Percentiles rank a stretch among this genome's conserved stretches.
Evolutionary conservation across 1,284 basidiomycete genomes (phyloP).

Genomic region (Trametes versicolor): DNA sequence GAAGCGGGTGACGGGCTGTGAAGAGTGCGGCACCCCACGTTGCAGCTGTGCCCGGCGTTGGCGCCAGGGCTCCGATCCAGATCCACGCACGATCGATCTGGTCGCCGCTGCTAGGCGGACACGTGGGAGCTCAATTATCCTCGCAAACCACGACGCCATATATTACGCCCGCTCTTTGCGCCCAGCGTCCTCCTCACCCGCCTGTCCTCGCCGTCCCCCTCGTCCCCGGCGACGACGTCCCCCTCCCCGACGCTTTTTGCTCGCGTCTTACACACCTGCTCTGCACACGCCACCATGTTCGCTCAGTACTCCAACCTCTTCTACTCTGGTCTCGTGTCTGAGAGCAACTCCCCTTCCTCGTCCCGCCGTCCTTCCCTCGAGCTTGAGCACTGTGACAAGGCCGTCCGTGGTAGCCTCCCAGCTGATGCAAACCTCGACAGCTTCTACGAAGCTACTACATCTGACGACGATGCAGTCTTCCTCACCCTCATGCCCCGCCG

Average conservation of each 20-base stretch:
- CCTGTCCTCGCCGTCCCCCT: conserved; percentile 24
- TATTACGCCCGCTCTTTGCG: conserved; percentile 23
- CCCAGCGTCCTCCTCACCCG: conserved; percentile 15
- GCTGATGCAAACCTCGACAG: conserved; percentile 44
- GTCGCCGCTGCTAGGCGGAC: conserved; percentile 14
- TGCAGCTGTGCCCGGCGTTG: conserved; percentile 9
- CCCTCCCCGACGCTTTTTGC: not conserved
- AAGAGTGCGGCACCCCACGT: conserved; percentile 19
- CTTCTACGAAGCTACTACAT: conserved; percentile 37
- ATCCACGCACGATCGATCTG: conserved; percentile 22
- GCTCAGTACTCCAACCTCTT: conserved; percentile 65
- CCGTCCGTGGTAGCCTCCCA: conserved; percentile 49
- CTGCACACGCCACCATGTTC: conserved; percentile 36
- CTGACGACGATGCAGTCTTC: conserved; percentile 37
- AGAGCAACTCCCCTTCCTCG: conserved; percentile 42
- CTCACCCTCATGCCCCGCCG: conserved; percentile 42
- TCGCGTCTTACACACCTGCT: not conserved
- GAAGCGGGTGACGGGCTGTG: conserved; percentile 33
- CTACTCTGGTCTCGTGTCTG: conserved; percentile 64
- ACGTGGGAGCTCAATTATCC: conserved; percentile 25
- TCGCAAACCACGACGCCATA: conserved; percentile 19
- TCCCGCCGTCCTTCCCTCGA: conserved; percentile 46
- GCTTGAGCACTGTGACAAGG: conserved; percentile 43
- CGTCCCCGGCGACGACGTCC: conserved; percentile 19
- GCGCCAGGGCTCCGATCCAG: conserved; percentile 16